Evolutionary conservation across 768 basidiomycete genomes (phyloP).

Genomic region (Amanita molliuscula): DNA sequence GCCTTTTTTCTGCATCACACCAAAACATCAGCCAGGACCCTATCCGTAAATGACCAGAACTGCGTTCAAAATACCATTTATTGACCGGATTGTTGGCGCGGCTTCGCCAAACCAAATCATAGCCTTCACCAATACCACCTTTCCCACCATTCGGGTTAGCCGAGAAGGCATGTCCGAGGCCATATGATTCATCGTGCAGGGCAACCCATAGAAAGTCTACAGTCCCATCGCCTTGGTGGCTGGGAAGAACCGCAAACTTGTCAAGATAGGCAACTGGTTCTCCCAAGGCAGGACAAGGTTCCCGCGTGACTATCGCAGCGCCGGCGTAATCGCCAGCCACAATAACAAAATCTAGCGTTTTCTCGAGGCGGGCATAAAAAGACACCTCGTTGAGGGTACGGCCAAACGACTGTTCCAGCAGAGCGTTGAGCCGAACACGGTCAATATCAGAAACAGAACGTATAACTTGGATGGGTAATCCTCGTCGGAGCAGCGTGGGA

Average conservation of each 20-base stretch:
- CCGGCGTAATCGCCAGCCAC: conserved; percentile 94
- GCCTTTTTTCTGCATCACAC: conserved; percentile 91
- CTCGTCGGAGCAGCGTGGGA: conserved; percentile 86
- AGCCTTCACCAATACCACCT: conserved; percentile 80
- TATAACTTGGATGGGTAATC: conserved; percentile 78
- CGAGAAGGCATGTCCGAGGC: conserved; percentile 86
- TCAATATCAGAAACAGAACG: conserved; percentile 66
- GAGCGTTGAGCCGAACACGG: conserved; percentile 56
- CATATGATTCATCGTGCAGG: conserved; percentile 95
- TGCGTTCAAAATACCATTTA: conserved; percentile 98
- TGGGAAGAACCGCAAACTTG: conserved; percentile 95
- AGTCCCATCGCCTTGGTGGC: conserved; percentile 94
- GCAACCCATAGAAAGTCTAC: conserved; percentile 99
- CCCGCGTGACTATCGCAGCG: conserved; percentile 84
- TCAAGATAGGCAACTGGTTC: conserved; percentile 82
- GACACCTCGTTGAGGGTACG: conserved; percentile 56
- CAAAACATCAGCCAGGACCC: conserved; percentile 93
- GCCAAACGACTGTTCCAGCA: conserved; percentile 84
- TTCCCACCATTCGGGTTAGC: conserved; percentile 94
- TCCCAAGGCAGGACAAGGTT: conserved; percentile 26
- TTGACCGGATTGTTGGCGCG: conserved; percentile 92
- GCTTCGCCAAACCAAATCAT: conserved; percentile 93
- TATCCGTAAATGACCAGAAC: conserved; percentile 80
- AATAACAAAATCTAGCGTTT: conserved; percentile 81
- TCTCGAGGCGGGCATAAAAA: conserved; percentile 74